These are phyloP conservation scores for Neurospora tetrasperma DNA, from an alignment of 495 filamentous ascomycete species.

Conservation along the genomic window DNA sequence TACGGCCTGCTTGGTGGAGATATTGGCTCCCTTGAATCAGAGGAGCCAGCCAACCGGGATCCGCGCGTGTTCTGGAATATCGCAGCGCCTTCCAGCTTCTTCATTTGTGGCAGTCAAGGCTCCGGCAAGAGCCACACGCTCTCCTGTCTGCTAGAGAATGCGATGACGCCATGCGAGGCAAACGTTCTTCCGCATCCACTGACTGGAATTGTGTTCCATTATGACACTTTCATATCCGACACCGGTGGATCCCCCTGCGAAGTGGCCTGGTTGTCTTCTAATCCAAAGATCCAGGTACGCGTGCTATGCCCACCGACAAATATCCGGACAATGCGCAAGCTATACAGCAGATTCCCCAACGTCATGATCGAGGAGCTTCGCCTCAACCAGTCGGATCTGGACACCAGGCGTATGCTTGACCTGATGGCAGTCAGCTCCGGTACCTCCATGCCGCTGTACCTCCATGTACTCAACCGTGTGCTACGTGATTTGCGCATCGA, in stretches of 20 bases:
- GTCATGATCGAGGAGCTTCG: slow-evolving; percentile 43
- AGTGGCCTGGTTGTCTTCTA: slow-evolving; percentile 53
- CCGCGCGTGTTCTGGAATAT: slow-evolving; percentile 55
- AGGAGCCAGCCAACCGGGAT: slow-evolving; percentile 23
- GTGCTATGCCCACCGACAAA: slow-evolving; percentile 59
- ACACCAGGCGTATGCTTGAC: slow-evolving; percentile 52
- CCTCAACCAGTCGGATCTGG: slow-evolving; percentile 49
- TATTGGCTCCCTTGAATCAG: slow-evolving; percentile 1
- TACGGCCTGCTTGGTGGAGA: slow-evolving; percentile 34
- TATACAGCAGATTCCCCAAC: slow-evolving; percentile 33
- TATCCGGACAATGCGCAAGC: slow-evolving; percentile 30
- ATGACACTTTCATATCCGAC: slow-evolving; percentile 49
- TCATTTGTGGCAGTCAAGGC: slow-evolving; percentile 70
- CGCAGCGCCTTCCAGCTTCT: slow-evolving; percentile 54
- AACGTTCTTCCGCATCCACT: slow-evolving; percentile 39
- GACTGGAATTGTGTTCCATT: slow-evolving; percentile 60
- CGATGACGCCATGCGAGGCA: slow-evolving; percentile 33
- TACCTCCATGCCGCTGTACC: slow-evolving; percentile 48
- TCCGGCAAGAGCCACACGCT: slow-evolving; percentile 69
- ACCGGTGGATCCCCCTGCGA: slow-evolving; percentile 52
- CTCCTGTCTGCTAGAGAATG: slow-evolving; percentile 60
- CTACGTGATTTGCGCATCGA: slow-evolving; percentile 48
- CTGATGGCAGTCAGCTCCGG: slow-evolving; percentile 53
- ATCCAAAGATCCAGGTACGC: slow-evolving; percentile 42
- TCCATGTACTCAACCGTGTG: slow-evolving; percentile 47